A percentile compares a stretch with the other conserved stretches of the same genome.
These are phyloP conservation scores for Pseudogymnoascus sp. DNA, from an alignment of 2,329 filamentous ascomycete genomes.

Conservation along the genomic window DNA sequence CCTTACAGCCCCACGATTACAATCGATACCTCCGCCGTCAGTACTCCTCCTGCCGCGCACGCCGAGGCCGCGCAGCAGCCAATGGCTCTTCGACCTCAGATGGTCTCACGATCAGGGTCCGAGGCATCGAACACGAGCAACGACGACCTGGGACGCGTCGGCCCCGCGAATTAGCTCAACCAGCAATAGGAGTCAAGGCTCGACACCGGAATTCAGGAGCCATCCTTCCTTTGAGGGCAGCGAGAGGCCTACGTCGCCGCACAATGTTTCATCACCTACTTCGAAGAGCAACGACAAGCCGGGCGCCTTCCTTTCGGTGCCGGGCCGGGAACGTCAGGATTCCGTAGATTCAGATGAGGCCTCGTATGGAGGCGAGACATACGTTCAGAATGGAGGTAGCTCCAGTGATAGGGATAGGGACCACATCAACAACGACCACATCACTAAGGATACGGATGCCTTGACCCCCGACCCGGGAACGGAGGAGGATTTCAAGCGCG, in stretches of 20 bases:
- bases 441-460: slow-evolving; percentile 45
- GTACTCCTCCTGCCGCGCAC: slow-evolving; percentile 26
- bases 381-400: slow-evolving; percentile 31
- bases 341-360: slow-evolving; percentile 58
- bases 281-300: slow-evolving; percentile 42
- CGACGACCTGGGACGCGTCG: not conserved
- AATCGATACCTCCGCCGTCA: slow-evolving; percentile 50
- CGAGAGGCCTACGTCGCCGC: slow-evolving; percentile 59
- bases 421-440: slow-evolving; percentile 34
- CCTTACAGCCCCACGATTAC: slow-evolving; percentile 43
- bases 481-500: slow-evolving; percentile 61
- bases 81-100: slow-evolving; percentile 32
- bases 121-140: slow-evolving; percentile 1
- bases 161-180: slow-evolving; percentile 2
- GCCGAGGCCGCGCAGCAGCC: slow-evolving; percentile 27
- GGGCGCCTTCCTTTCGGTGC: slow-evolving; percentile 55
- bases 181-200: slow-evolving; percentile 24
- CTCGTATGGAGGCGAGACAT: slow-evolving; percentile 35
- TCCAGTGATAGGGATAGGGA: slow-evolving; percentile 33
- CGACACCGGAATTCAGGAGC: slow-evolving; percentile 41
- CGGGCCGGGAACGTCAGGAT: slow-evolving; percentile 55
- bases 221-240: slow-evolving; percentile 53
- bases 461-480: slow-evolving; percentile 59
- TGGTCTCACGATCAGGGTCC: slow-evolving; percentile 13
- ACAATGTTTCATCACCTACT: slow-evolving; percentile 60